These are phyloP conservation scores for Backusella sp. DNA, from an alignment of 192 early-diverging fungal species.

Conservation along the genomic window DNA sequence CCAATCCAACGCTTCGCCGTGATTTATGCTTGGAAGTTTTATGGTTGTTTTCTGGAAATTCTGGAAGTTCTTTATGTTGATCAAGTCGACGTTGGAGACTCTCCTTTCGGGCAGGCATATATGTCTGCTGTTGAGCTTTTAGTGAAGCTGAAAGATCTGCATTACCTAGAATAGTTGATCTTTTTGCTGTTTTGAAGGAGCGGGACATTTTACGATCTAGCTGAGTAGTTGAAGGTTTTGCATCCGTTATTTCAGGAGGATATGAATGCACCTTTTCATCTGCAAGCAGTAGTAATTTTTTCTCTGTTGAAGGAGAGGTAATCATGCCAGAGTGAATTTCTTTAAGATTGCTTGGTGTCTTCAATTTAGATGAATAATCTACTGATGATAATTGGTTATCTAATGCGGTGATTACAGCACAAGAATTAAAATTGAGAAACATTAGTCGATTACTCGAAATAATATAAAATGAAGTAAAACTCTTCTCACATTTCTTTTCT, in stretches of 20 bases:
- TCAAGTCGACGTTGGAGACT: conserved; percentile 22
- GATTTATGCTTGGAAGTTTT: not conserved
- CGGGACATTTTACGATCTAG: conserved; percentile 27
- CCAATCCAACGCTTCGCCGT: conserved; percentile 13
- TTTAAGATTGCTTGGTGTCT: not conserved
- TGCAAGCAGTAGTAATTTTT: not conserved
- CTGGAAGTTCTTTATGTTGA: conserved; percentile 12
- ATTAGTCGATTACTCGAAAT: not conserved
- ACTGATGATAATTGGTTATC: conserved; percentile 24
- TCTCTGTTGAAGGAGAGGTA: not conserved
- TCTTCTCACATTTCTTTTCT: not conserved
- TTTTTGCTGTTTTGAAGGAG: conserved; percentile 25
- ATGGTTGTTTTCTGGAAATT: not conserved
- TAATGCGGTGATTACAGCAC: not conserved
- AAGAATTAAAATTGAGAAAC: not conserved
- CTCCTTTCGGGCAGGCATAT: conserved; percentile 17
- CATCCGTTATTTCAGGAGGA: conserved; percentile 20
- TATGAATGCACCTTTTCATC: conserved; percentile 16
- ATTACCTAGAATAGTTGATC: conserved; percentile 24
- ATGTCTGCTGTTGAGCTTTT: not conserved
- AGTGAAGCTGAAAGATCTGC: conserved; percentile 2
- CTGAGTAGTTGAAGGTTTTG: not conserved
- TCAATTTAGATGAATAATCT: conserved; percentile 16
- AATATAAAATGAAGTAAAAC: not conserved
- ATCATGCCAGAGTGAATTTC: not conserved